Percentiles rank a stretch among this genome's conserved stretches.
These are phyloP conservation scores for Fusarium sp. DNA, from an alignment of 2,329 filamentous ascomycete genomes.

Conservation along the genomic window DNA sequence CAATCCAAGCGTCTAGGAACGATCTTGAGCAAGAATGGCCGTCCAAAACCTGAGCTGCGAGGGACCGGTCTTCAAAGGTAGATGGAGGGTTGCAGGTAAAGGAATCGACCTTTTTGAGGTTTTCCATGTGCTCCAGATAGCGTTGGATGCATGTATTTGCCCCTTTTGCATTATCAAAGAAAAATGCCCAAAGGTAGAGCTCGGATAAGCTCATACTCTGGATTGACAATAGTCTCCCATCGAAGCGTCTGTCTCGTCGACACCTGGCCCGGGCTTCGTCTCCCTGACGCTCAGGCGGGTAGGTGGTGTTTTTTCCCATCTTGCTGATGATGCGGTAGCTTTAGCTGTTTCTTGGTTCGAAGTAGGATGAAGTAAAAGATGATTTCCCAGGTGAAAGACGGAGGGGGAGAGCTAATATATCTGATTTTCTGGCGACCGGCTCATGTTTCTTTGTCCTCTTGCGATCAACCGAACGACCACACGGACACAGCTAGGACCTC, in stretches of 20 bases:
- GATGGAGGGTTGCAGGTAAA: neutral
- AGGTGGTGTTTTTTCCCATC: neutral
- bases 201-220: no score
- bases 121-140: neutral
- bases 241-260: no score
- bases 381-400: neutral
- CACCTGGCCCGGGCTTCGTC: no score
- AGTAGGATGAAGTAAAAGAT: neutral
- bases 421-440: neutral
- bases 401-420: neutral
- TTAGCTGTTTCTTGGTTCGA: neutral
- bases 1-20: fast-evolving
- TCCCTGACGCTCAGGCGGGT: no score
- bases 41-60: no score
- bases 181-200: no score
- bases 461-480: neutral
- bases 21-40: no score
- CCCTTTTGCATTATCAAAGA: no score
- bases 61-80: no score
- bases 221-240: no score
- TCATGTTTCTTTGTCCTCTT: neutral
- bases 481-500: neutral
- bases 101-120: neutral
- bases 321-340: neutral
- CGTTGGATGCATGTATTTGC: neutral